A percentile compares a stretch with the other conserved stretches of the same genome.
These are phyloP conservation scores for Paecilomyces sp. DNA, from an alignment of 2,329 filamentous ascomycete species.

Conservation along the genomic window DNA sequence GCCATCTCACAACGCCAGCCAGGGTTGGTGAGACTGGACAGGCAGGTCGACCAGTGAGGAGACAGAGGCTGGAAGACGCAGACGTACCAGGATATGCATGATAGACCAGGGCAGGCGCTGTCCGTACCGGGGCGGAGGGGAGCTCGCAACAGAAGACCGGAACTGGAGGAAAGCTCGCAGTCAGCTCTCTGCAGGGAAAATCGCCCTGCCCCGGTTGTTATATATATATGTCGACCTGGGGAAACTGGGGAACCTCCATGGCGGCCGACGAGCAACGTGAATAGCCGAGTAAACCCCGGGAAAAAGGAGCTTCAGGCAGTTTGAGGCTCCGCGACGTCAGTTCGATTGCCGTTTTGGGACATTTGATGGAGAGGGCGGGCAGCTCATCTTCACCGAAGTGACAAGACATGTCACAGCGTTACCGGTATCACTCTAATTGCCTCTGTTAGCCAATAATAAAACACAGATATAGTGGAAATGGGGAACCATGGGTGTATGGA, in stretches of 20 bases:
- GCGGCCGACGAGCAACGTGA: slow-evolving; percentile 2
- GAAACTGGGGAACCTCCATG: background rate
- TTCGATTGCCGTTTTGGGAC: background rate
- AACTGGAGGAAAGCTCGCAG: background rate
- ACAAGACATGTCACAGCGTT: background rate
- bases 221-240: background rate
- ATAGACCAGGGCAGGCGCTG: background rate
- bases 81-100: slow-evolving; percentile 43
- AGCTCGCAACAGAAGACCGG: background rate
- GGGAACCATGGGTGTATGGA: background rate
- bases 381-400: background rate
- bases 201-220: background rate
- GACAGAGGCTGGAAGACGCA: slow-evolving; percentile 3
- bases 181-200: background rate
- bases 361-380: background rate
- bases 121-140: background rate
- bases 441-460: background rate
- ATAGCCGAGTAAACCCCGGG: slow-evolving; percentile 12
- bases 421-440: background rate
- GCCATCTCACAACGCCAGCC: background rate
- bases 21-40: background rate
- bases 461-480: background rate
- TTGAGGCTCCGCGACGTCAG: background rate
- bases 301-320: slow-evolving; percentile 8
- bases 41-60: slow-evolving; percentile 1